Base-by-base conservation (phyloP, 2,329 filamentous ascomycete genomes). In the Chaetomium sp. region DNA sequence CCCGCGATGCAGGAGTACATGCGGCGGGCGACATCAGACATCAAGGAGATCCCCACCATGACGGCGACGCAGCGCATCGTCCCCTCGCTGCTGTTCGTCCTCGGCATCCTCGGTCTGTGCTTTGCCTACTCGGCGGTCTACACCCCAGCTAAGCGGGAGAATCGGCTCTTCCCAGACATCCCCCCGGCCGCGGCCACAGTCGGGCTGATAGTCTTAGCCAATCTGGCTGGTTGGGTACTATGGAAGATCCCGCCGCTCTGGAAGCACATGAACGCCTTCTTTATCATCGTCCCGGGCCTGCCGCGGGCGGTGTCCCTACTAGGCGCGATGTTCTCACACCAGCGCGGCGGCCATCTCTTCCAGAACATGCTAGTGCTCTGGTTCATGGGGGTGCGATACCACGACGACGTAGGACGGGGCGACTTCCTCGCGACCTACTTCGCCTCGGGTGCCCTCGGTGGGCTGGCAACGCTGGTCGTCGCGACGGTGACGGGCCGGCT, bases 351-450 rank as follows among this genome's bases (percentile, higher is more conserved):
- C 47, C 89, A 94, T 68, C 68, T 88, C 40, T 57, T 76, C 32
- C 67, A 76, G 43, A 92, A 92, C 70, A 84, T 88, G 79, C 62
- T 78, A 7, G 73, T 79, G 42, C 73, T 92, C 4, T 85, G 78
- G 74, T 73, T 88, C 64, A 75, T 90, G 14, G 89, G 87, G 32
- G 79, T 79, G 8, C 75, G 78, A 1, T 73, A 89, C 37, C 85
- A 89, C 70, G 84, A 89, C 59, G 85, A 89, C 62, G 72, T 89
- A 33, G 87, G 85, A 9, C 78, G 87, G 9, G 85, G 79, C 11
- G 77, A 80, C 54, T 89, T 90, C 70, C 71, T 90, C 19, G 79
- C 84, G n/a, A 71, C 88, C 36, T 89, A 86, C 68, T 60, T 87
- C 36, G 72, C 77, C 6, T 77, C 78, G 6, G 86, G 85, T 52